phyloP scores from a whole-genome alignment of 2,329 filamentous ascomycete genomes.

The Boeremia exigua region DNA sequence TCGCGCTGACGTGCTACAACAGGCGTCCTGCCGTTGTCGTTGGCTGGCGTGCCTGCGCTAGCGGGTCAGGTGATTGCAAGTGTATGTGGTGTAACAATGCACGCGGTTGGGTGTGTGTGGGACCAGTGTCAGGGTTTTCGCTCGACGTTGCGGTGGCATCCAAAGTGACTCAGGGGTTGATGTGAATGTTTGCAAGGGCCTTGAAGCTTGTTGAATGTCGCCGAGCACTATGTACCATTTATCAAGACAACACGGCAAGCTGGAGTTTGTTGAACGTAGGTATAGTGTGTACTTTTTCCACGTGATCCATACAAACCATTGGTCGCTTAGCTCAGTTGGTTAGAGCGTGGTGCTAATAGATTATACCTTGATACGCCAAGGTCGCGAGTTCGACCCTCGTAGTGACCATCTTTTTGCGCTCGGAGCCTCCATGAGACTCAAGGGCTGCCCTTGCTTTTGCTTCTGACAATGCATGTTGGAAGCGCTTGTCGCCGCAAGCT shows the following conservation, averaged over 20 bases:
- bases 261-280: no score
- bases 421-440: no score
- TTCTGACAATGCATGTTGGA: background rate
- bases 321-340: slow-evolving; percentile 25
- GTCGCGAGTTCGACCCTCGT: slow-evolving; percentile 25
- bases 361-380: slow-evolving; percentile 22
- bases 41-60: slow-evolving; percentile 19
- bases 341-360: slow-evolving; percentile 26
- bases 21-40: slow-evolving; percentile 14
- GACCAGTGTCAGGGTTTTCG: slow-evolving; percentile 4
- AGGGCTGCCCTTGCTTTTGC: background rate
- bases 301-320: background rate
- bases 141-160: background rate
- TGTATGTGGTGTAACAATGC: slow-evolving; percentile 15
- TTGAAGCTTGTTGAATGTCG: no score
- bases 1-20: slow-evolving; percentile 14
- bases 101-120: slow-evolving; percentile 9
- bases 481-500: background rate
- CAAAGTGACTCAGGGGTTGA: background rate
- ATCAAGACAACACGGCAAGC: no score
- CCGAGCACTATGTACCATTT: no score
- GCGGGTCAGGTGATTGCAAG: slow-evolving; percentile 18
- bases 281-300: background rate
- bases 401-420: slow-evolving; percentile 16
- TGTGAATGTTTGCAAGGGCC: no score